Base-by-base conservation (phyloP, 176 grass and related monocot genomes). In the Neostapfia colusana region DNA sequence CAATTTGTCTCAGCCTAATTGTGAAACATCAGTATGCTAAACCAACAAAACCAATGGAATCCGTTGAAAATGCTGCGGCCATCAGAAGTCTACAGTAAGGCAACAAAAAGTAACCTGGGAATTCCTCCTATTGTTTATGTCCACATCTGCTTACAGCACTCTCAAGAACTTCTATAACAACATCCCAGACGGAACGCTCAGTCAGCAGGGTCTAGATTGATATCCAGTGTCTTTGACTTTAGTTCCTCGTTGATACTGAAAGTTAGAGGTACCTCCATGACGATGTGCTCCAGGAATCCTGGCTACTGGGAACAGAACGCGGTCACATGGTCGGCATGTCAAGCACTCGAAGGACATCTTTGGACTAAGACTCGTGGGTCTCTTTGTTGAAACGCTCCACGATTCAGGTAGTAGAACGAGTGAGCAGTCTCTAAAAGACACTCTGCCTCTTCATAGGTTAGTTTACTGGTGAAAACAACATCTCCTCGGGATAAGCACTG, bases 331-430 rank as follows among this genome's bases (percentile, higher is more conserved):
- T 88, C 24, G 95, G 89, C 95, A 98, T 98, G 39, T 92, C 89
- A 73, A 98, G 91, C 31, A 82, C 87, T 65, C 87, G 84, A 37
- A 98, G 86, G 55, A 94, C 91, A 67, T 90, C 89, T 74, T 79
- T 88, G 59, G 93, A 97, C 73, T 93, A 89, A 70, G 93, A 97
- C 8, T 97, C 95, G 2, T 79, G 67, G 18, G 91, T 84, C 73
- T 88, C 75, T 87, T 90, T 94, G 80, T 98, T 98, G 89, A 98
- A 98, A 23, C 79, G 81, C 79, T 98, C 91, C 0, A 98, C 89
- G 28, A 98, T 94, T 98, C 72, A 98, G 64, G 84, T 92, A 98
- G 85, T 92, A n/a, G n/a, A n/a, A 98, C 2, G 89, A 92, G 28
- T 98, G 95, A 66, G 89, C 82, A 27, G 85, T 88, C 81, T 92